Evolutionary conservation across 2,329 filamentous ascomycete species (phyloP).

Genomic region (Seiridium unicorne): DNA sequence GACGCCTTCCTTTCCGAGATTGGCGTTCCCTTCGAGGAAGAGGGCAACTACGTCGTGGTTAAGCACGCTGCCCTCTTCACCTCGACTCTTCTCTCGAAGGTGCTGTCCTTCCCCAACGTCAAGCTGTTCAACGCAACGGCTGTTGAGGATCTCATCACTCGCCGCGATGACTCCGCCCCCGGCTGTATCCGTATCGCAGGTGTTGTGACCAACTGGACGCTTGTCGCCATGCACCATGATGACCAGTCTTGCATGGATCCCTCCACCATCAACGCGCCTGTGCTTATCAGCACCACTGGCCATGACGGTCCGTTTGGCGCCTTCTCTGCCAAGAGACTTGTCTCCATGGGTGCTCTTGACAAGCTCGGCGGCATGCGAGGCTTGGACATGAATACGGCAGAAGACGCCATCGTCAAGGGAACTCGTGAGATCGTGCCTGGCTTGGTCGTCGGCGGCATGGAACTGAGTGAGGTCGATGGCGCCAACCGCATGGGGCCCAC

Average conservation of each 20-base stretch:
- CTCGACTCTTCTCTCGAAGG: constrained; percentile 79
- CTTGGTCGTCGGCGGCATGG: constrained; percentile 92
- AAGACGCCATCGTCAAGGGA: constrained; percentile 91
- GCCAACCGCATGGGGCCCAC: constrained; percentile 79
- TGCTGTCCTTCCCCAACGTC: constrained; percentile 82
- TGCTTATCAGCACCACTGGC: constrained; percentile 86
- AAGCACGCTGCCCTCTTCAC: constrained; percentile 95
- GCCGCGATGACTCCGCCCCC: constrained; percentile 50
- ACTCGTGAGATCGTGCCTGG: constrained; percentile 87
- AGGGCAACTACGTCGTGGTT: constrained; percentile 85
- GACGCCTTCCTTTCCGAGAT: constrained; percentile 80
- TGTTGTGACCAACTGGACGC: constrained; percentile 94
- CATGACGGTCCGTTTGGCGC: constrained; percentile 90
- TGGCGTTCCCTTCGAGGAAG: constrained; percentile 83
- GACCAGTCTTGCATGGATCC: constrained; percentile 96
- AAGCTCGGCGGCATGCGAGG: constrained; percentile 90
- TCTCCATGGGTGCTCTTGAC: constrained; percentile 81
- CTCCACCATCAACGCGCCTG: constrained; percentile 90
- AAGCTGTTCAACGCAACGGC: constrained; percentile 96
- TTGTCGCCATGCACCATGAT: constrained; percentile 83
- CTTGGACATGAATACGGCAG: constrained; percentile 86
- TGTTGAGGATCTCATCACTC: constrained; percentile 90
- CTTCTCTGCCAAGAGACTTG: constrained; percentile 87
- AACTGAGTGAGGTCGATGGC: constrained; percentile 85
- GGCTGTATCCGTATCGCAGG: constrained; percentile 71